Evolutionary conservation across 768 basidiomycete genomes (phyloP).

Genomic region (Psilocybe tampanensis): DNA sequence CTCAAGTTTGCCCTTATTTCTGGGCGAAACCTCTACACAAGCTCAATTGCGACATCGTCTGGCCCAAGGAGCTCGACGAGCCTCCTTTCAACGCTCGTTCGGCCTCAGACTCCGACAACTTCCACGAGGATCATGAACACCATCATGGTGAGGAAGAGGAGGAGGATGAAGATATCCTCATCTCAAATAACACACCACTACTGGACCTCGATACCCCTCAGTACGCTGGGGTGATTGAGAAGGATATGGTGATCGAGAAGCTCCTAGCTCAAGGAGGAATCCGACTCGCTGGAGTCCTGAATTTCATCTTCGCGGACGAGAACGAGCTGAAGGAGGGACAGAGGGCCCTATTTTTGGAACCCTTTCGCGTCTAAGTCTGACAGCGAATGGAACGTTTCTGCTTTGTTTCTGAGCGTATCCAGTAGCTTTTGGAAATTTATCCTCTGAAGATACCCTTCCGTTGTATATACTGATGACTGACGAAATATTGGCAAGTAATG

Average conservation of each 20-base stretch:
- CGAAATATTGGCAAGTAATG: too few relatives aligned
- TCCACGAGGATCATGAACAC: conserved; percentile 15
- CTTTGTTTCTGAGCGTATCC: too few relatives aligned
- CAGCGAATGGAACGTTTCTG: neutral
- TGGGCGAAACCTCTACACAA: conserved; percentile 77
- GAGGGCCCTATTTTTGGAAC: neutral
- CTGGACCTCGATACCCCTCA: conserved; percentile 81
- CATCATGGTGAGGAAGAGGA: conserved; percentile 12
- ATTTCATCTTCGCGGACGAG: conserved; percentile 59
- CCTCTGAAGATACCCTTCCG: too few relatives aligned
- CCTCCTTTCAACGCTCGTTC: conserved; percentile 37
- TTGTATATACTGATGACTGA: too few relatives aligned
- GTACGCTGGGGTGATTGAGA: conserved; percentile 71
- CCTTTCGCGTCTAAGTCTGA: neutral
- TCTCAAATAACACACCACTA: conserved; percentile 5
- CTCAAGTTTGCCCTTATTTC: conserved; percentile 68
- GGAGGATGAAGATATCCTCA: conserved; percentile 4
- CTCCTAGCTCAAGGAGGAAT: conserved; percentile 83
- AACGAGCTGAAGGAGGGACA: neutral
- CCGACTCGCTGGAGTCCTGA: conserved; percentile 81
- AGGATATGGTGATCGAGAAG: conserved; percentile 76
- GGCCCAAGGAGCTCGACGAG: conserved; percentile 71
- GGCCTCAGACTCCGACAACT: conserved; percentile 3
- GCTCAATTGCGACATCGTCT: conserved; percentile 83
- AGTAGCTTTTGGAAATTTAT: too few relatives aligned